phyloP scores from a whole-genome alignment of 306 rosid species.

The Gastrolobium bilobum region DNA sequence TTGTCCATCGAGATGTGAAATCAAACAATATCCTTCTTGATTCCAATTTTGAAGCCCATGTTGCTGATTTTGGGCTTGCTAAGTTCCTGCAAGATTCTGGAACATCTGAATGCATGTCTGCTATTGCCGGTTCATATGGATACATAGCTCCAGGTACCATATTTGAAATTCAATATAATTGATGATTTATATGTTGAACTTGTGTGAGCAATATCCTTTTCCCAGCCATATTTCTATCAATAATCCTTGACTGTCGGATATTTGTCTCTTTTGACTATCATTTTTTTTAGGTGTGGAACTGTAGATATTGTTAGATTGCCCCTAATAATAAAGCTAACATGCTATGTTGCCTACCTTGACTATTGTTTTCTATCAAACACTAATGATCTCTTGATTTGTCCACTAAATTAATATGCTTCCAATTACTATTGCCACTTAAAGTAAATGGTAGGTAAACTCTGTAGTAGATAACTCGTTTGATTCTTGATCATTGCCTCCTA shows the following conservation, averaged over 20 bases:
- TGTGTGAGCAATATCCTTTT: conserved; percentile 12
- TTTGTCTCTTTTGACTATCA: conserved; percentile 47
- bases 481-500: conserved; percentile 45
- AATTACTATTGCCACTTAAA: conserved; percentile 43
- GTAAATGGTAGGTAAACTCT: conserved; percentile 41
- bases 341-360: conserved; percentile 52
- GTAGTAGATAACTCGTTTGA: conserved; percentile 30
- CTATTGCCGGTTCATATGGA: conserved; percentile 93
- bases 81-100: conserved; percentile 85
- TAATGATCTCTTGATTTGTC: conserved; percentile 25
- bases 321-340: conserved; percentile 37
- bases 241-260: conserved; percentile 7
- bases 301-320: conserved; percentile 46
- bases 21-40: conserved; percentile 63
- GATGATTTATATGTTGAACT: conserved; percentile 36
- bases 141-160: conserved; percentile 91
- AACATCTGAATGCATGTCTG: conserved; percentile 90
- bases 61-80: conserved; percentile 80
- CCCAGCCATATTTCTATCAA: conserved; percentile 21
- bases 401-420: conserved; percentile 33
- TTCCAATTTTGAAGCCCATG: conserved; percentile 62
- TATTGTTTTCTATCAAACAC: conserved; percentile 29
- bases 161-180: conserved; percentile 22
- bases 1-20: conserved; percentile 72
- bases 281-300: conserved; percentile 43